A percentile compares a stretch with the other conserved stretches of the same genome.
Conservation (phyloP, 23 red algal genomes). For the Gracilaria vermiculophylla region DNA sequence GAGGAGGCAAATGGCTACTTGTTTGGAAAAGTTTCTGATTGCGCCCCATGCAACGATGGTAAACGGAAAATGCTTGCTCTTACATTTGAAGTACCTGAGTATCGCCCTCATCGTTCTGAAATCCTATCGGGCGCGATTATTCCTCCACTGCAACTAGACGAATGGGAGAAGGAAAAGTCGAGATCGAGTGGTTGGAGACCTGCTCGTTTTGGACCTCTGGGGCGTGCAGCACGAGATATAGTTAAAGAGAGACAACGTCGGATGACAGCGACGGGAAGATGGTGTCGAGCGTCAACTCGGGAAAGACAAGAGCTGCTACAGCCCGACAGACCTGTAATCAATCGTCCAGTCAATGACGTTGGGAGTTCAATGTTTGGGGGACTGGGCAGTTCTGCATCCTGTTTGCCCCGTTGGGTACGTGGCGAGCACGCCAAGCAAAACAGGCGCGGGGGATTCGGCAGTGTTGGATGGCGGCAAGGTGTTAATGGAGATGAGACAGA, state of each 20-base stretch:
- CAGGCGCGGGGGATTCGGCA: background rate
- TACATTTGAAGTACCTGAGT: slow-evolving; percentile 47
- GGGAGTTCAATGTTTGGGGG: slow-evolving; percentile 46
- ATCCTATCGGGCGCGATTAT: slow-evolving; percentile 17
- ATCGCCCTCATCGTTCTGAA: slow-evolving; percentile 10
- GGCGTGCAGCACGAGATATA: slow-evolving; percentile 51
- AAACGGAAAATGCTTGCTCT: slow-evolving; percentile 6
- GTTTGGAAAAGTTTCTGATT: slow-evolving; percentile 47
- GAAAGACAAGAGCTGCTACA: background rate
- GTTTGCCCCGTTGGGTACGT: background rate
- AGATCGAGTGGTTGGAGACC: slow-evolving; percentile 39
- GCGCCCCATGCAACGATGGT: background rate
- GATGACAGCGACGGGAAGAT: background rate
- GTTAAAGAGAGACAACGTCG: slow-evolving; percentile 32
- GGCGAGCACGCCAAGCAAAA: background rate
- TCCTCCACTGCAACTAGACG: background rate
- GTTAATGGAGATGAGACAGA: background rate
- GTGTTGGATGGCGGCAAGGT: background rate
- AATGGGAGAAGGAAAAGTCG: slow-evolving; percentile 3
- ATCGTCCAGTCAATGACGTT: background rate
- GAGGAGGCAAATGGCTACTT: slow-evolving; percentile 34
- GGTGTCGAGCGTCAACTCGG: background rate
- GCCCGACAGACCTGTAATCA: slow-evolving; percentile 42
- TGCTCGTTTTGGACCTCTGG: slow-evolving; percentile 49
- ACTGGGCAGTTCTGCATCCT: background rate